These are phyloP conservation scores for Pichia norvegensis DNA, from an alignment of 1,139 yeast genomes.

Conservation along the genomic window DNA sequence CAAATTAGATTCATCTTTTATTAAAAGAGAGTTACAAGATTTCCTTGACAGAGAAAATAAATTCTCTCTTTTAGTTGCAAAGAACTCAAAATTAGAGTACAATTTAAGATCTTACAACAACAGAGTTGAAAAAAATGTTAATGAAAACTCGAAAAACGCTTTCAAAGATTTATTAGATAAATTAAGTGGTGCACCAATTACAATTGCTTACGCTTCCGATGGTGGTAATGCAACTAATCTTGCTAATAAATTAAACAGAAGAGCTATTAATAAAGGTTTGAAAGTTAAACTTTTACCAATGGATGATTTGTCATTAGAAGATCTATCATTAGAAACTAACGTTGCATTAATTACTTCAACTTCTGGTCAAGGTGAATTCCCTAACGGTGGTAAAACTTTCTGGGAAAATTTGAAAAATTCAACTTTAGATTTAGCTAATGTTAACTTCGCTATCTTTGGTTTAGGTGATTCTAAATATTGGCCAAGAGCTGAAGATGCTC, in stretches of 20 bases:
- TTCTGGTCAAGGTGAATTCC: conserved; percentile 97
- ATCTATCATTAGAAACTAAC: conserved; percentile 72
- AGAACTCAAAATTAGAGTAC: conserved; percentile 71
- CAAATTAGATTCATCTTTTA: conserved; percentile 75
- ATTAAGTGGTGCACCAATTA: conserved; percentile 85
- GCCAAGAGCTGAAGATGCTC: conserved; percentile 95
- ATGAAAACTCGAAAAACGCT: conserved; percentile 65
- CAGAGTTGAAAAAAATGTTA: conserved; percentile 47
- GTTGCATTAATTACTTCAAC: conserved; percentile 80
- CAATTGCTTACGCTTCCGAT: conserved; percentile 87
- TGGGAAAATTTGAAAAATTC: conserved; percentile 80
- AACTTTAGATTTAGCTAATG: conserved; percentile 64
- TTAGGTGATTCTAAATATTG: conserved; percentile 92
- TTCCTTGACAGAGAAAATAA: conserved; percentile 88
- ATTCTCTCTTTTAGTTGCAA: conserved; percentile 63
- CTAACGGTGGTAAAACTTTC: conserved; percentile 84
- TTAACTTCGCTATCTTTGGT: conserved; percentile 75
- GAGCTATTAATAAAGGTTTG: conserved; percentile 82
- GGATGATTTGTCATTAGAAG: conserved; percentile 82
- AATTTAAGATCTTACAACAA: conserved; percentile 61
- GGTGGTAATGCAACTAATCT: conserved; percentile 88
- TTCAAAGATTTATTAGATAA: conserved; percentile 74
- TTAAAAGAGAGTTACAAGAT: conserved; percentile 66
- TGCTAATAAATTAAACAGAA: conserved; percentile 74
- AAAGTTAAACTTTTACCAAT: conserved; percentile 70